Evolutionary conservation across 1,139 yeast genomes (phyloP), one percentile per base, ranked within the genome.

Genomic region (Blastobotrys petasosporus): DNA sequence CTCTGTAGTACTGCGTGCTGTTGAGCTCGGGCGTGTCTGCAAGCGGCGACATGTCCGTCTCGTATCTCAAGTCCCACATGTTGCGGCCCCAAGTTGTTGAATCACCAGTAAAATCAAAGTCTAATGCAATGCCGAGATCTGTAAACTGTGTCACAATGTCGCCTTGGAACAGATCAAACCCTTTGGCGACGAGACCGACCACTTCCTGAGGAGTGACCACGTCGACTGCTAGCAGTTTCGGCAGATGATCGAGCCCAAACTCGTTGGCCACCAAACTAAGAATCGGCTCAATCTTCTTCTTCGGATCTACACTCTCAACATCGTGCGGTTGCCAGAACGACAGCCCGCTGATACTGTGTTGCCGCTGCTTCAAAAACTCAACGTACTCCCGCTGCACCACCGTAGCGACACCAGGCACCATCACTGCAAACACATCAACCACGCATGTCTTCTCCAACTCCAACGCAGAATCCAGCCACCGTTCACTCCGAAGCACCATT

Each of bases 111-210:
- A 64, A 58, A 2, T 50, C 47, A 39, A 63, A 58, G 28, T 55
- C 60, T n/a, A 69, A 55, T 2, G 72, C 73, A 1, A 63, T 52
- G 1, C 74, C 74, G 4, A 63, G 57, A 36, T 69, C 68, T 8
- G 71, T 57, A 48, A 60, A 62, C 20, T 47, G 48, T 1, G 60
- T 53, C 2, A 59, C 61, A 20, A 66, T 51, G 32, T 65, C 66
- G 3, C 61, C 66, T 30, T 57, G 54, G 37, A 69, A 54, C 2
- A 70, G 25, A 47, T 70, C 74, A 31, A 59, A 51, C 1, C 73
- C 74, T n/a, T 51, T 44, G 13, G 46, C 49, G 7, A 70, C 48
- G 10, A 57, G 54, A 2, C 55, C 54, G 4, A 69, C 54, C n/a
- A 66, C 54, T 15, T 63, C 64, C 12, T 63, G 67, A 1, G 71